These are phyloP conservation scores for Didymella keratinophila DNA, from an alignment of 2,329 filamentous ascomycete species.

Conservation along the genomic window DNA sequence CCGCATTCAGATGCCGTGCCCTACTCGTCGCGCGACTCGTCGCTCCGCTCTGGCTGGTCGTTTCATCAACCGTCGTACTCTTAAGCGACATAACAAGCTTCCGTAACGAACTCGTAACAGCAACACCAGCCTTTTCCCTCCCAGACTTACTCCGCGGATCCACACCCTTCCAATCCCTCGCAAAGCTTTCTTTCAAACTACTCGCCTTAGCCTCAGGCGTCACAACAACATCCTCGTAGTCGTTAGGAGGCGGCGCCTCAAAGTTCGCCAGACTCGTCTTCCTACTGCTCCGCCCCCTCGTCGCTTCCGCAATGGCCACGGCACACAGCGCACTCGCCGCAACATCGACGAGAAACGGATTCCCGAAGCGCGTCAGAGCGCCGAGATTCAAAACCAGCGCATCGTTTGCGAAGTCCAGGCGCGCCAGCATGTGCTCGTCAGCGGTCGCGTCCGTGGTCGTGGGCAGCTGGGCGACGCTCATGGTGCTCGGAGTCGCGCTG, in stretches of 20 bases:
- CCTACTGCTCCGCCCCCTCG: slow-evolving; percentile 36
- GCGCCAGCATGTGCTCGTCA: slow-evolving; percentile 52
- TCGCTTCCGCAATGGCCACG: slow-evolving; percentile 56
- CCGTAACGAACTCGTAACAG: slow-evolving; percentile 28
- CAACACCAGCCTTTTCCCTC: slow-evolving; percentile 35
- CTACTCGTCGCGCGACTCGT: slow-evolving; percentile 13
- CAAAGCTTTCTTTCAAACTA: slow-evolving; percentile 42
- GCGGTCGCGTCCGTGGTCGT: slow-evolving; percentile 48
- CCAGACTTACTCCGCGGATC: slow-evolving; percentile 21
- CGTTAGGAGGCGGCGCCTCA: slow-evolving; percentile 44
- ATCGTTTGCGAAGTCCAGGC: slow-evolving; percentile 54
- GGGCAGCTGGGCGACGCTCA: slow-evolving; percentile 44
- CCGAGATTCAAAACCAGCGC: slow-evolving; percentile 56
- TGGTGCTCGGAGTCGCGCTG: slow-evolving; percentile 45
- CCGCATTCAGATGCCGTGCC: slow-evolving; percentile 13
- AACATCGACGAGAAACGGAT: slow-evolving; percentile 57
- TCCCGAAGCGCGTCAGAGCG: slow-evolving; percentile 53
- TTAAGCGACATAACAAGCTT: slow-evolving; percentile 36
- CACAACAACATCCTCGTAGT: slow-evolving; percentile 26
- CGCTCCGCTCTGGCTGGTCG: slow-evolving; percentile 14
- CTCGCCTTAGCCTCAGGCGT: slow-evolving; percentile 39
- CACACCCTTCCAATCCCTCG: slow-evolving; percentile 44
- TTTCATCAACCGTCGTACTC: slow-evolving; percentile 23
- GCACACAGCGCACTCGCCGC: slow-evolving; percentile 53
- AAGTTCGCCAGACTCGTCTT: slow-evolving; percentile 34